Percentiles rank a stretch among this genome's conserved stretches.
phyloP scores from a whole-genome alignment of 2,329 filamentous ascomycete genomes.

The Biscogniauxia mediterranea region DNA sequence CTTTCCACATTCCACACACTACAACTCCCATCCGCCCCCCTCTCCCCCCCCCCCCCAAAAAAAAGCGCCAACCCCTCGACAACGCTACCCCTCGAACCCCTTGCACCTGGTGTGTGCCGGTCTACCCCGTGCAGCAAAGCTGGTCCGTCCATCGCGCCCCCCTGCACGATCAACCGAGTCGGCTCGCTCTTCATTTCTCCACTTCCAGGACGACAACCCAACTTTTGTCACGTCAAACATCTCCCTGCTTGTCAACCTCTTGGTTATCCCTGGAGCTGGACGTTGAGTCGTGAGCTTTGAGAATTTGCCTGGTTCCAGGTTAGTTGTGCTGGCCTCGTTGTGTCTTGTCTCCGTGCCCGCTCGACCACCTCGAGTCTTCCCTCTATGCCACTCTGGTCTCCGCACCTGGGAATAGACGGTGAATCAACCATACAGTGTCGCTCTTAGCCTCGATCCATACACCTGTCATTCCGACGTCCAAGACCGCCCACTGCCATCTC shows the following conservation, averaged over 20 bases:
- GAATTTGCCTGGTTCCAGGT: background rate
- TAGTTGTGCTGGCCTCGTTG: background rate
- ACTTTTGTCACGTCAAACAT: slow-evolving; percentile 8
- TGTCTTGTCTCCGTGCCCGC: background rate
- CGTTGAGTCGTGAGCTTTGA: background rate
- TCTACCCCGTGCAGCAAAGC: background rate
- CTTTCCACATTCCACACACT: background rate
- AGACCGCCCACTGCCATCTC: background rate
- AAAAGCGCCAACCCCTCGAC: background rate
- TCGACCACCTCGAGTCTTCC: background rate
- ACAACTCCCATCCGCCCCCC: too few species aligned
- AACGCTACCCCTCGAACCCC: background rate
- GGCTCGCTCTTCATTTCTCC: slow-evolving; percentile 22
- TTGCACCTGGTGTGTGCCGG: background rate
- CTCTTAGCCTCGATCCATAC: slow-evolving; percentile 3
- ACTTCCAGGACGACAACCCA: slow-evolving; percentile 30
- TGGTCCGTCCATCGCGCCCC: slow-evolving; percentile 4
- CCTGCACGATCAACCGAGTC: slow-evolving; percentile 18
- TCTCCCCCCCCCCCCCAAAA: too few species aligned
- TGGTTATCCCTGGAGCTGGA: background rate
- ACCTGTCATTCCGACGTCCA: slow-evolving; percentile 3
- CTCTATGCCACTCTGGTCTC: slow-evolving; percentile 22
- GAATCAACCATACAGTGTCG: slow-evolving; percentile 19
- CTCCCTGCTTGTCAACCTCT: slow-evolving; percentile 5
- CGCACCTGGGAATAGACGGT: slow-evolving; percentile 28